A percentile compares a stretch with the other conserved stretches of the same genome.
These are phyloP conservation scores for Carex scoparia DNA, from an alignment of 176 grass and related monocot species.

Conservation along the genomic window DNA sequence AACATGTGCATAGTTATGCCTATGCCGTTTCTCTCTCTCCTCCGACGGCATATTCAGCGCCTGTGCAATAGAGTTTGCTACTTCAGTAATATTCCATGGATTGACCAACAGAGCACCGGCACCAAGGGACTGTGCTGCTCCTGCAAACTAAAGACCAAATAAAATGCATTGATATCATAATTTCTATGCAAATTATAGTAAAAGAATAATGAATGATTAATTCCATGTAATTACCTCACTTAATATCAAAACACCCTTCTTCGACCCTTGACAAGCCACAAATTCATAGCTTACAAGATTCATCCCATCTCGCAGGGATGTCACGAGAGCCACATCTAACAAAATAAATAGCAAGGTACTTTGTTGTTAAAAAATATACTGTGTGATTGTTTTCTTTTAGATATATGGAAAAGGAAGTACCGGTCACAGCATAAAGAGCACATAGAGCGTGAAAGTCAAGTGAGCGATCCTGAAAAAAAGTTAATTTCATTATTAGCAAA, in stretches of 20 bases:
- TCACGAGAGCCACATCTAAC: slow-evolving; percentile 96
- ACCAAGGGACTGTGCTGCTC: slow-evolving; percentile 97
- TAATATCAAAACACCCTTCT: slow-evolving; percentile 94
- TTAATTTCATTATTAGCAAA: slow-evolving; percentile 29
- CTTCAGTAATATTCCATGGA: slow-evolving; percentile 97
- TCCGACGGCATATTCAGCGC: slow-evolving; percentile 73
- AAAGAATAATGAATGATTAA: slow-evolving; percentile 2
- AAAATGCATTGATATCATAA: background rate
- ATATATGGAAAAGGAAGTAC: slow-evolving; percentile 35
- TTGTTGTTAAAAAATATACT: slow-evolving; percentile 14
- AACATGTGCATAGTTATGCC: slow-evolving; percentile 97
- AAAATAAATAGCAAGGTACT: slow-evolving; percentile 25
- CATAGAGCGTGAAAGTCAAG: slow-evolving; percentile 92
- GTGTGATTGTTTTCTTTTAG: slow-evolving; percentile 1
- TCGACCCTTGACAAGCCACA: slow-evolving; percentile 91
- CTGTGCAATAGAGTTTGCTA: slow-evolving; percentile 56
- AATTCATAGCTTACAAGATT: slow-evolving; percentile 99
- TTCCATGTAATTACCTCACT: slow-evolving; percentile 62
- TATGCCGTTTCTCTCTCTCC: slow-evolving; percentile 92
- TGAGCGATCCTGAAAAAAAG: slow-evolving; percentile 79
- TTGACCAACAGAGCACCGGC: slow-evolving; percentile 97
- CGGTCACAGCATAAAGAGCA: slow-evolving; percentile 93
- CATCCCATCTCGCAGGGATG: slow-evolving; percentile 97
- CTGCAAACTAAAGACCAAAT: slow-evolving; percentile 69
- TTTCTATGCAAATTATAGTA: background rate